Conservation (phyloP, 2,329 filamentous ascomycete species). For the Sporothrix dimorphospora region DNA sequence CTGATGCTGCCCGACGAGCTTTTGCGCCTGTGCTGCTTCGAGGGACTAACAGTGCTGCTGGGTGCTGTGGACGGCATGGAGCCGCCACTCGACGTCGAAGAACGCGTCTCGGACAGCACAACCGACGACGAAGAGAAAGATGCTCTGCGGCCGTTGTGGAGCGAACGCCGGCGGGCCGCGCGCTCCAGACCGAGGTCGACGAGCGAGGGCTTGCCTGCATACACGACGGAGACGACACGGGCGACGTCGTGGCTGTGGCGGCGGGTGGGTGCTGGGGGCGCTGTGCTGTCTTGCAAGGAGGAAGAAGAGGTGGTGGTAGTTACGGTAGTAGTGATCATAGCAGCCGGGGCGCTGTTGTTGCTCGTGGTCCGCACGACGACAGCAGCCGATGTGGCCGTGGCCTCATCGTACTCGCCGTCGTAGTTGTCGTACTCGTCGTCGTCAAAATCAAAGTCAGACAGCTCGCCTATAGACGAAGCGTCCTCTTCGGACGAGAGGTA, state of each 20-base stretch:
- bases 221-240: conserved; percentile 61
- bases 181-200: conserved; percentile 49
- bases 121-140: conserved; percentile 9
- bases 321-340: not conserved
- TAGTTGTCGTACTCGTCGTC: conserved; percentile 51
- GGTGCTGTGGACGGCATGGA: conserved; percentile 19
- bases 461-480: conserved; percentile 62
- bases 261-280: conserved; percentile 29
- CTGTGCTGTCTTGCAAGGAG: not conserved
- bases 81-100: conserved; percentile 23
- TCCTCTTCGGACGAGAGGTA: conserved; percentile 70
- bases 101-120: conserved; percentile 1
- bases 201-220: conserved; percentile 62
- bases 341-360: not conserved
- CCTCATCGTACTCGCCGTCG: conserved; percentile 29
- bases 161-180: conserved; percentile 35
- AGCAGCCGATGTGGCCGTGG: not conserved
- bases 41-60: conserved; percentile 16
- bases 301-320: not conserved
- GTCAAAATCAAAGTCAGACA: conserved; percentile 51
- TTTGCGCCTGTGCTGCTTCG: conserved; percentile 24
- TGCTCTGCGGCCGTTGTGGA: conserved; percentile 34
- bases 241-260: conserved; percentile 57
- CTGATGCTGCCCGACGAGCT: conserved; percentile 22
- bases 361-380: conserved; percentile 11